Evolutionary conservation across 495 filamentous ascomycete genomes (phyloP).

Genomic region (Niebla homalea): DNA sequence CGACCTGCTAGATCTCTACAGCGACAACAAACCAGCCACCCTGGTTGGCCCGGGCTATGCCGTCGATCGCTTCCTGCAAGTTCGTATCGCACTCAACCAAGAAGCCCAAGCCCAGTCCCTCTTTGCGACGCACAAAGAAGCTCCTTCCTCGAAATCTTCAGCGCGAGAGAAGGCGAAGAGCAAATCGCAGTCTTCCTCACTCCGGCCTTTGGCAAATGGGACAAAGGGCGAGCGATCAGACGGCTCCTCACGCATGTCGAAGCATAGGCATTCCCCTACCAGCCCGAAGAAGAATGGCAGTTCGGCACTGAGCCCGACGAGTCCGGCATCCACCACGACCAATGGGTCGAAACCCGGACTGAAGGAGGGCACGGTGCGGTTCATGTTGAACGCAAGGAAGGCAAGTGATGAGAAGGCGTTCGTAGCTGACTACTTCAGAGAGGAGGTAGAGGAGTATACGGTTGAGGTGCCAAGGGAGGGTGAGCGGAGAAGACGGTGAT

Average conservation of each 20-base stretch:
- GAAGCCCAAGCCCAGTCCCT: constrained; percentile 46
- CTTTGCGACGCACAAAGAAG: background rate
- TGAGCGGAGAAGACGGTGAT: background rate
- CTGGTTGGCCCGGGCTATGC: constrained; percentile 57
- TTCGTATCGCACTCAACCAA: constrained; percentile 77
- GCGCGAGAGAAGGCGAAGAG: background rate
- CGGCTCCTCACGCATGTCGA: constrained; percentile 4
- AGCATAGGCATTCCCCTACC: constrained; percentile 3
- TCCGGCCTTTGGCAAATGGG: background rate
- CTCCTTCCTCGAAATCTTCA: background rate
- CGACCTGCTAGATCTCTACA: constrained; percentile 80
- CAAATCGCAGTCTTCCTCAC: background rate
- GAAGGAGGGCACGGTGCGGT: constrained; percentile 69
- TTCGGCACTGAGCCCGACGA: constrained; percentile 8
- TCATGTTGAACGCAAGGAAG: constrained; percentile 72
- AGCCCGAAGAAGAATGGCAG: constrained; percentile 19
- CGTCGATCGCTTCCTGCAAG: constrained; percentile 61
- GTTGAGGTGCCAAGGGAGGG: constrained; percentile 41
- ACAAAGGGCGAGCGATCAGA: background rate
- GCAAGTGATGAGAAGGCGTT: constrained; percentile 56
- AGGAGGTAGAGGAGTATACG: constrained; percentile 68
- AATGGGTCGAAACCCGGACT: constrained; percentile 35
- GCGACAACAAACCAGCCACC: constrained; percentile 59
- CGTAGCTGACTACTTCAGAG: constrained; percentile 55
- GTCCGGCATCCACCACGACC: constrained; percentile 24